Conservation (phyloP, 2,329 filamentous ascomycete genomes). For the Colletotrichum tanaceti region DNA sequence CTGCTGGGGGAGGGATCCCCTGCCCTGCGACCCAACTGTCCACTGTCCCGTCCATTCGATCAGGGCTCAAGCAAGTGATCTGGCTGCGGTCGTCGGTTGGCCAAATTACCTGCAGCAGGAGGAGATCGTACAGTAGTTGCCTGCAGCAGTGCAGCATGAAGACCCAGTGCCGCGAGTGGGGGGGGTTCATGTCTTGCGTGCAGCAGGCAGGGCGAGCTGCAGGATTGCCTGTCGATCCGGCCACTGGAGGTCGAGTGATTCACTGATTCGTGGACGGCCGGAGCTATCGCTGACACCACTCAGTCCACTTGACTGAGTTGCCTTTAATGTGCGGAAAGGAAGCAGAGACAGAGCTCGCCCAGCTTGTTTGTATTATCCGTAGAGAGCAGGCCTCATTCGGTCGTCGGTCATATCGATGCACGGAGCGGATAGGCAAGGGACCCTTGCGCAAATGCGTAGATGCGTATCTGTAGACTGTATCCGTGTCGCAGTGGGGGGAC, state of each 20-base stretch:
- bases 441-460: slow-evolving; percentile 1
- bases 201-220: slow-evolving; percentile 34
- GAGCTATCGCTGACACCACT: slow-evolving; percentile 10
- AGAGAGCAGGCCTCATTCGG: background rate
- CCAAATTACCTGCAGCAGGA: slow-evolving; percentile 25
- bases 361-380: background rate
- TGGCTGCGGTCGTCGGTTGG: slow-evolving; percentile 20
- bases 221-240: slow-evolving; percentile 23
- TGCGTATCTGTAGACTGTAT: background rate
- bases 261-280: too few relatives aligned
- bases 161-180: slow-evolving; percentile 11
- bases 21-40: slow-evolving; percentile 29
- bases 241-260: slow-evolving; percentile 16
- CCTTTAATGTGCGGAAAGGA: slow-evolving; percentile 1
- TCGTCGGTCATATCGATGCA: slow-evolving; percentile 23
- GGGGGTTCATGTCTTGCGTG: slow-evolving; percentile 31
- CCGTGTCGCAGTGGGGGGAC: slow-evolving; percentile 15
- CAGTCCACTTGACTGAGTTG: background rate
- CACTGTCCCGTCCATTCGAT: slow-evolving; percentile 13
- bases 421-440: slow-evolving; percentile 35
- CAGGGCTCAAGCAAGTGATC: slow-evolving; percentile 30
- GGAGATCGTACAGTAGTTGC: too few relatives aligned
- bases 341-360: background rate
- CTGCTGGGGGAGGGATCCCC: slow-evolving; percentile 23
- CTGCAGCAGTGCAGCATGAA: background rate